These are phyloP conservation scores for Sclerotinia subarctica DNA, from an alignment of 2,329 filamentous ascomycete species.

Conservation along the genomic window DNA sequence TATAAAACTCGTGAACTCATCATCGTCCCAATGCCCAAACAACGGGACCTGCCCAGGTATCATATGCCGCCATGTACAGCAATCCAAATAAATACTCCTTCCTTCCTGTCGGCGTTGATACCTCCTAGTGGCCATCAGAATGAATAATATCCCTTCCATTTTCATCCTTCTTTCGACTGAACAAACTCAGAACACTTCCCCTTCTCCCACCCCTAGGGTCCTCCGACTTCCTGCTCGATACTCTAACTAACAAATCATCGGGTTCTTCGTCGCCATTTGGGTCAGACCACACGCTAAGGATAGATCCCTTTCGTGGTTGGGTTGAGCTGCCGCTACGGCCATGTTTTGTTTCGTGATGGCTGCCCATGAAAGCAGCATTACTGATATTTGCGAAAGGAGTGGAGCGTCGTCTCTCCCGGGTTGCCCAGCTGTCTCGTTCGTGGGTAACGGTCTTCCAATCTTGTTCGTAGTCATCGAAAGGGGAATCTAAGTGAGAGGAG, in stretches of 20 bases:
- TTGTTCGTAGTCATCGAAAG: constrained; percentile 22
- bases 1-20: neutral
- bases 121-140: constrained; percentile 6
- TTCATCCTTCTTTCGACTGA: constrained; percentile 9
- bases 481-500: constrained; percentile 1
- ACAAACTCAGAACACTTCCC: constrained; percentile 15
- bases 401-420: constrained; percentile 11
- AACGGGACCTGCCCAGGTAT: constrained; percentile 2
- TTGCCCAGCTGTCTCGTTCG: constrained; percentile 11
- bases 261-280: constrained; percentile 14
- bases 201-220: neutral
- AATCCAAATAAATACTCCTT: neutral
- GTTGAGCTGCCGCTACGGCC: neutral
- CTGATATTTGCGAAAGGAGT: constrained; percentile 12
- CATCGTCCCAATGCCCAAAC: neutral
- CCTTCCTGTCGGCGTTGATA: neutral
- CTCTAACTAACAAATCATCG: neutral
- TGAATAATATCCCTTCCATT: constrained; percentile 13
- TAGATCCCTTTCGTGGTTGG: constrained; percentile 1
- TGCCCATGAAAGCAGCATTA: constrained; percentile 14
- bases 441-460: constrained; percentile 14
- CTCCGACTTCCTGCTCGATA: constrained; percentile 11
- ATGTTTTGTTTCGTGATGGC: constrained; percentile 13
- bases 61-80: neutral
- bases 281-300: constrained; percentile 16